phyloP scores from a whole-genome alignment of 805 yeast species.

The Lachancea nothofagi region DNA sequence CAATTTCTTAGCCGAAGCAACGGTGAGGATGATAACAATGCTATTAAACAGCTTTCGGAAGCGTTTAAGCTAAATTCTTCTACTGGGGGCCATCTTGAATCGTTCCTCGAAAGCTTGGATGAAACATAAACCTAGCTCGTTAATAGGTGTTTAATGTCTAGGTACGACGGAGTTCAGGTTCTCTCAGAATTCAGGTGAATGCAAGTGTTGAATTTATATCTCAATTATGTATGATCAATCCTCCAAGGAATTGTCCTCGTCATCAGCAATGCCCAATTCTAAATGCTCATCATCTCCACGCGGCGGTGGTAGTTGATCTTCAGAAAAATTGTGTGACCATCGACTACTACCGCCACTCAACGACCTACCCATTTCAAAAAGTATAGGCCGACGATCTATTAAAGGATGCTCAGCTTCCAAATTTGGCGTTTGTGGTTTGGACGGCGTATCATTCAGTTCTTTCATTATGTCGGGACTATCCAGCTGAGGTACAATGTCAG shows the following conservation, averaged over 20 bases:
- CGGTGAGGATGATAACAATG: background rate
- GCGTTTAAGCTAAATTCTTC: background rate
- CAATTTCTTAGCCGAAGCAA: background rate
- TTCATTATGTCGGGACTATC: background rate
- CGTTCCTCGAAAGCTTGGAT: background rate
- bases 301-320: background rate
- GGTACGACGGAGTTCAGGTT: background rate
- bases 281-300: slow-evolving; percentile 17
- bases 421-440: slow-evolving; percentile 7
- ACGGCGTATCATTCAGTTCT: slow-evolving; percentile 6
- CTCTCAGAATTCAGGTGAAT: background rate
- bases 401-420: background rate
- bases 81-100: background rate
- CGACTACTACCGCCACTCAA: slow-evolving; percentile 21
- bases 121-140: background rate
- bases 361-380: slow-evolving; percentile 9
- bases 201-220: slow-evolving; percentile 1
- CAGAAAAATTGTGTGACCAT: slow-evolving; percentile 17
- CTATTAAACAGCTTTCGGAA: background rate
- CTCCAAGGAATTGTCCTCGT: slow-evolving; percentile 22
- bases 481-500: background rate
- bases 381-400: slow-evolving; percentile 7
- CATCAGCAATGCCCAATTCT: slow-evolving; percentile 23
- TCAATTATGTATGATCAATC: slow-evolving; percentile 6
- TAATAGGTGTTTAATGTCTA: background rate